A percentile compares a stretch with the other conserved stretches of the same genome.
phyloP scores from a whole-genome alignment of 352 stramenopile species.

The Pythium volutum region DNA sequence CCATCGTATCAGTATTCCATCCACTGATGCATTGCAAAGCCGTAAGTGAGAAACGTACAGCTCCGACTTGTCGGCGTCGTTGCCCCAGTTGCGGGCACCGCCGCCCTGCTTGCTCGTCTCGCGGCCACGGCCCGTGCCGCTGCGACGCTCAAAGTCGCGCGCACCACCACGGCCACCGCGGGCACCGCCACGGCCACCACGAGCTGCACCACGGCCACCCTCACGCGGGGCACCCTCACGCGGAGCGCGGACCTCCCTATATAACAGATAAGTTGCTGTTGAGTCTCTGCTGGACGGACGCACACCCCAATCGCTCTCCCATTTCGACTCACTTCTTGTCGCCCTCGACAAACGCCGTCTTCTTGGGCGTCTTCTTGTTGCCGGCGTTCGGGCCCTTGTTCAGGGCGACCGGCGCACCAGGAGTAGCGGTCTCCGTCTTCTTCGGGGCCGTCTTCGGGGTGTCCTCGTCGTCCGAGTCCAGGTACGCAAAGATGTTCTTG shows the following conservation, averaged over 20 bases:
- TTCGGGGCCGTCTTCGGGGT: slow-evolving; percentile 41
- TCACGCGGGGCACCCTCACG: slow-evolving; percentile 46
- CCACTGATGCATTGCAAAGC: neutral
- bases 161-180: slow-evolving; percentile 51
- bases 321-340: slow-evolving; percentile 32
- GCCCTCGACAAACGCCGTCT: slow-evolving; percentile 36
- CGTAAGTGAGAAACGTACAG: slow-evolving; percentile 53
- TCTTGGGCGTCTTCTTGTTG: slow-evolving; percentile 82
- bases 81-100: slow-evolving; percentile 96
- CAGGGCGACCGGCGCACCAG: slow-evolving; percentile 56
- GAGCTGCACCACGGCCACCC: slow-evolving; percentile 45
- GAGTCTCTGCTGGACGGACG: neutral
- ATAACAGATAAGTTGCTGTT: neutral
- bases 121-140: slow-evolving; percentile 93
- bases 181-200: slow-evolving; percentile 27
- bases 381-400: slow-evolving; percentile 78
- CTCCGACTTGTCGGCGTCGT: slow-evolving; percentile 91
- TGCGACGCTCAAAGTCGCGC: slow-evolving; percentile 92
- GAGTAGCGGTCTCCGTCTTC: slow-evolving; percentile 35
- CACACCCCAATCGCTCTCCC: neutral
- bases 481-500: slow-evolving; percentile 44
- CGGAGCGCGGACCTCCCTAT: slow-evolving; percentile 32
- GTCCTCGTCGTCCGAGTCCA: slow-evolving; percentile 46
- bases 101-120: slow-evolving; percentile 95
- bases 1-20: neutral